Evolutionary conservation across 2,329 filamentous ascomycete genomes (phyloP), one percentile per base, ranked within the genome.

Genomic region (Tympanopsis confertula): DNA sequence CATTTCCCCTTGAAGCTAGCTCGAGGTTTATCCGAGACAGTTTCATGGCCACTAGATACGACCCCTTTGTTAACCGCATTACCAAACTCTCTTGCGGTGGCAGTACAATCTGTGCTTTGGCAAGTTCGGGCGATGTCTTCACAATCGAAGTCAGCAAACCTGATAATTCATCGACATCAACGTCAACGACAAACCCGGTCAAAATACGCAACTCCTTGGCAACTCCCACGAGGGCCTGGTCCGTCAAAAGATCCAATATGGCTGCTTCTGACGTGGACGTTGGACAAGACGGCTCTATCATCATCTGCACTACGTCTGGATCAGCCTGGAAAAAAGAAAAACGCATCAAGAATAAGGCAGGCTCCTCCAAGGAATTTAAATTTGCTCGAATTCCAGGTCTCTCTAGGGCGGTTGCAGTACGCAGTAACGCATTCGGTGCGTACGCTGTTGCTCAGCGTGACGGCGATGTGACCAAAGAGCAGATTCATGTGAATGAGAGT

Each of bases 281-380:
- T 3, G 76, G 78, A 40, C 74, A 78, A 49, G 76, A 81, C 50
- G 78, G 77, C 4, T 79, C 76, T 2, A 74, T 82, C 44, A 78
- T 82, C 20, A 63, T 82, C 28, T 78, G 74, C 20, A 82, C 78
- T 0, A 67, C 75, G 38, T 74, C 74, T 35, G 78, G 78, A 18
- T 79, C 72, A 35, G 78, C 80, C 0, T 82, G 77, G 76, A 69
- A 69, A 45, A 71, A 78, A 39, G 74, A 74, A 19, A 74, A 71
- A 43, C 63, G 78, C 42, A 63, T 66, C 3, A 79, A 78, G 39
- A 67, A 71, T 40, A 78, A 79, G 47, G 66, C 71, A 40, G 56
- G 61, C 1, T 59, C 19, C 39, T 62, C 66, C 1, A 80, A 80
- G 44, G 76, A 82, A 48, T 80, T 79, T 55, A 82, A 82, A 47